Evolutionary conservation across 1,284 basidiomycete genomes (phyloP), one percentile per base, ranked within the genome.

Genomic region (Abortiporus biennis): DNA sequence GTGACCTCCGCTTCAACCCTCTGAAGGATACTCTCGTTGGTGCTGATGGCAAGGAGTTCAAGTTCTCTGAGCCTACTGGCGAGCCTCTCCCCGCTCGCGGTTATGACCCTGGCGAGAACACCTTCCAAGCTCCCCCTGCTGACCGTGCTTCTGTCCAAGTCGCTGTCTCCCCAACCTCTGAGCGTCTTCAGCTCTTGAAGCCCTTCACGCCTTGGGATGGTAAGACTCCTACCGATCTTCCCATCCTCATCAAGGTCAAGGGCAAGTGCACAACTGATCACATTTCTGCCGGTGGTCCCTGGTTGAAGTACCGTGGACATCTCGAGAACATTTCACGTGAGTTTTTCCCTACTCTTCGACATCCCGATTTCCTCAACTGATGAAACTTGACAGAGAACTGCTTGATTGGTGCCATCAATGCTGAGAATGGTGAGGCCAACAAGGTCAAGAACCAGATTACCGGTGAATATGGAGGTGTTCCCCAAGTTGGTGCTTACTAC

Each of bases 261-360:
- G 96, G 96, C 79, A 99, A 99, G 78, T 99, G 96, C 87, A 98
- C 87, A 30, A 89, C 87, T 51, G 87, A 92, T 61, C 85, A 90
- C 64, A 91, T 96, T 64, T 90, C 85, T 49, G 92, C 92, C 64
- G 95, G 93, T 74, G 95, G 95, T 46, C 95, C 95, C 35, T 99
- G 95, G 95, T 80, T 98, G 71, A 97, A 97, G 73, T 98, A 94
- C 79, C 91, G 95, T 75, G 95, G 95, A 53, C 95, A 98, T 69
- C 83, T 99, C 58, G 80, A 96, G 68, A 98, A 99, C 80, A 99
- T 98, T 65, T 96, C 92, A 27, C 90, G 83, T 84, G 51, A 47
- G 76, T 71, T n/a, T n/a, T n/a, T 3, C 11, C 20, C n/a, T 37
- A 16, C 36, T 37, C n/a, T 37, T 19, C 36, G 9, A 22, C 8